Evolutionary conservation across 1,284 basidiomycete species (phyloP).

Genomic region (Cryptococcus floricola): DNA sequence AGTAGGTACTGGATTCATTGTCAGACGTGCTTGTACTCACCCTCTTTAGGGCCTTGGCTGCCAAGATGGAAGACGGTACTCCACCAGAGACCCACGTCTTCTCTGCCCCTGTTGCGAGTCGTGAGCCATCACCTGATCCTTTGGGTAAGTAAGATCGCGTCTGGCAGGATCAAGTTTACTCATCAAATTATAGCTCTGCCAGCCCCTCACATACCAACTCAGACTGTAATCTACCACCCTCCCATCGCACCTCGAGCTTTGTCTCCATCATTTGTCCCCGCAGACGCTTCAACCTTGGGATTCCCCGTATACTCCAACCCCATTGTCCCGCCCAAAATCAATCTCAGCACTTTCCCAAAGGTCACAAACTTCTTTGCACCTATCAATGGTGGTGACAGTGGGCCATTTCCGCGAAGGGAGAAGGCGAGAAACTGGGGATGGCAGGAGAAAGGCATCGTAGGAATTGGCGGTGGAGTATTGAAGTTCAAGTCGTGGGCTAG

Average conservation of each 20-base stretch:
- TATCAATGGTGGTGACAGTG: constrained; percentile 35
- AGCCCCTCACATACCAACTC: neutral
- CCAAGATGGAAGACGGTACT: neutral
- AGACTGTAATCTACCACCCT: neutral
- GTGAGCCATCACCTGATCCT: neutral
- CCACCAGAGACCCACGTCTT: neutral
- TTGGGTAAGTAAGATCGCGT: neutral
- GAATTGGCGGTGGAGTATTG: constrained; percentile 37
- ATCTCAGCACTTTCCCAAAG: constrained; percentile 35
- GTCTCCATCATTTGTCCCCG: constrained; percentile 35
- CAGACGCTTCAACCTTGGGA: constrained; percentile 34
- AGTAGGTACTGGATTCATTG: constrained; percentile 26
- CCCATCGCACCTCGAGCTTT: constrained; percentile 13
- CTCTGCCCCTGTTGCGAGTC: neutral
- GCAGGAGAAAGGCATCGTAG: constrained; percentile 22
- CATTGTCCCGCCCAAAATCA: constrained; percentile 33
- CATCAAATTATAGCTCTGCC: neutral
- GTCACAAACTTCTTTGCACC: constrained; percentile 40
- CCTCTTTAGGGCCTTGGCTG: neutral
- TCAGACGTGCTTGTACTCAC: neutral
- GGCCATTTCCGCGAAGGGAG: constrained; percentile 38
- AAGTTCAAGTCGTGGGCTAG: constrained; percentile 39
- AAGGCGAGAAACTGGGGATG: constrained; percentile 31
- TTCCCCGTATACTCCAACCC: constrained; percentile 44
- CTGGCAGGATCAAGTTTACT: neutral